phyloP scores from a whole-genome alignment of 1,139 yeast genomes.

The Sugiyamaella pinicola region DNA sequence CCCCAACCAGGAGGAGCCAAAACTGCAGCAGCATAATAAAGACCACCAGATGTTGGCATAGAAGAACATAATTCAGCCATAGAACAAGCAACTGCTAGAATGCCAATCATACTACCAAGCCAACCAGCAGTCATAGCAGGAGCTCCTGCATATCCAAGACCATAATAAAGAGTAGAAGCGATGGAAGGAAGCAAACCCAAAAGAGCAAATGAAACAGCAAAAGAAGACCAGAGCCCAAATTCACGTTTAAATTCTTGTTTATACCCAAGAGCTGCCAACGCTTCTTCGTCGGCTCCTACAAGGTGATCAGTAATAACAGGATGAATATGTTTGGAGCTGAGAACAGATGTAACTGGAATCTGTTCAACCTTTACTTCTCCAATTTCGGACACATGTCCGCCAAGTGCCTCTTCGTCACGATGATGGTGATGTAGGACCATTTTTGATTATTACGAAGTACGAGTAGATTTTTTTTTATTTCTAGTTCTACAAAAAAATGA shows the following conservation, averaged over 20 bases:
- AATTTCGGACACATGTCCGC: slow-evolving; percentile 25
- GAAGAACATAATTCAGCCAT: slow-evolving; percentile 64
- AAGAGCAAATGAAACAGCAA: slow-evolving; percentile 69
- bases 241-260: slow-evolving; percentile 69
- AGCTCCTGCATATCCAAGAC: slow-evolving; percentile 56
- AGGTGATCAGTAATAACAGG: slow-evolving; percentile 36
- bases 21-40: slow-evolving; percentile 59
- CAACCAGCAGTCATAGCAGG: slow-evolving; percentile 67
- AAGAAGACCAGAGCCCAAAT: slow-evolving; percentile 60
- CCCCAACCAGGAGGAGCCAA: slow-evolving; percentile 56
- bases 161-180: slow-evolving; percentile 45
- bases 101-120: slow-evolving; percentile 56
- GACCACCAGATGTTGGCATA: slow-evolving; percentile 69
- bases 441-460: no score
- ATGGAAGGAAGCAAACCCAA: slow-evolving; percentile 70
- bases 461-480: no score
- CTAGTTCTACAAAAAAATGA: no score
- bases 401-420: slow-evolving; percentile 10
- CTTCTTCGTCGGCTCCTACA: slow-evolving; percentile 35
- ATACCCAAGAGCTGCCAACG: slow-evolving; percentile 59
- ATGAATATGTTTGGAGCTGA: slow-evolving; percentile 30
- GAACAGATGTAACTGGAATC: slow-evolving; percentile 33
- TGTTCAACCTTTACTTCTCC: slow-evolving; percentile 35
- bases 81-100: slow-evolving; percentile 53
- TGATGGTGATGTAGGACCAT: slow-evolving; percentile 17